Conservation (phyloP, 306 rosid species). For the Acacia acuminata region DNA sequence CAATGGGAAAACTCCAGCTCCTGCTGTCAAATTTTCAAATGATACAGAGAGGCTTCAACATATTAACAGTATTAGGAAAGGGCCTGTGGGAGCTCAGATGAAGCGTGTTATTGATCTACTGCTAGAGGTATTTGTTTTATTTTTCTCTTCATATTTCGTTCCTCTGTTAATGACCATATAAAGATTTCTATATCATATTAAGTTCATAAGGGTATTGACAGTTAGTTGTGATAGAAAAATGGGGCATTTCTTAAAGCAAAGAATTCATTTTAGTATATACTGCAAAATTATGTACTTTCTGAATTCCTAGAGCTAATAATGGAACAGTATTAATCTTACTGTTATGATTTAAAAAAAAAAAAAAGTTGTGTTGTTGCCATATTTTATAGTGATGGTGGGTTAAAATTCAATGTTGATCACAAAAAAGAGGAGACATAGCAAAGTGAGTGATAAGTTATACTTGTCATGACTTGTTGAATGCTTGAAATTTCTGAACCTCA, state of each 20-base stretch:
- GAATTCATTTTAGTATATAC: background rate
- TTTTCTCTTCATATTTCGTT: slow-evolving; percentile 3
- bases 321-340: background rate
- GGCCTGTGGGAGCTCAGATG: slow-evolving; percentile 91
- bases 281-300: background rate
- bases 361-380: background rate
- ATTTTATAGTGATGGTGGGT: background rate
- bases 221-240: background rate
- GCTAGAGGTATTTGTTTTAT: slow-evolving; percentile 53
- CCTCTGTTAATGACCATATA: background rate
- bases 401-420: background rate
- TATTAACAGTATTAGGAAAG: slow-evolving; percentile 71
- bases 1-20: slow-evolving; percentile 48
- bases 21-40: slow-evolving; percentile 77
- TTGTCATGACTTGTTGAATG: background rate
- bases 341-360: background rate
- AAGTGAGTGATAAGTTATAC: background rate
- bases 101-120: slow-evolving; percentile 85
- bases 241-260: background rate
- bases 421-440: background rate
- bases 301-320: background rate
- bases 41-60: slow-evolving; percentile 96
- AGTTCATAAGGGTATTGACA: background rate
- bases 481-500: background rate
- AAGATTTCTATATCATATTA: background rate